Evolutionary conservation across 352 stramenopile genomes (phyloP).

Genomic region (Phytopythium chamaehyphon): DNA sequence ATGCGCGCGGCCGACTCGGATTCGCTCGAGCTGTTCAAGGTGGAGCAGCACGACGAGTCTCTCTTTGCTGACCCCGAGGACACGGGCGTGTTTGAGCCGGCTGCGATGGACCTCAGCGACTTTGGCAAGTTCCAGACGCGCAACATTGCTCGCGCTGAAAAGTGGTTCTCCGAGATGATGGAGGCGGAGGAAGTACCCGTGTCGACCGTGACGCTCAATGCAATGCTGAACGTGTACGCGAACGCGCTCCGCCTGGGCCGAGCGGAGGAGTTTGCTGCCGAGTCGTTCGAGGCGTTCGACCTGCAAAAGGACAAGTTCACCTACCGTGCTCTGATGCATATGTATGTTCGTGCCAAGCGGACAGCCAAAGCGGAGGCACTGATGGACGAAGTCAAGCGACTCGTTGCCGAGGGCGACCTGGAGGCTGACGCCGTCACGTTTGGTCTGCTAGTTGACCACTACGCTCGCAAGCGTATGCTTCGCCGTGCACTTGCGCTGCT

Average conservation of each 20-base stretch:
- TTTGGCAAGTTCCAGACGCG: constrained; percentile 70
- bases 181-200: constrained; percentile 27
- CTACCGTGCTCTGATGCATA: constrained; percentile 78
- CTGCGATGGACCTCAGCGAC: constrained; percentile 54
- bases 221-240: constrained; percentile 74
- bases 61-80: constrained; percentile 33
- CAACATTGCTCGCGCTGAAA: constrained; percentile 63
- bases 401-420: constrained; percentile 46
- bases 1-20: constrained; percentile 32
- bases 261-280: constrained; percentile 42
- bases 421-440: constrained; percentile 54
- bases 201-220: constrained; percentile 65
- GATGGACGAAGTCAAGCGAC: constrained; percentile 33
- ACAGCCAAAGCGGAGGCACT: constrained; percentile 48
- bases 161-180: constrained; percentile 62
- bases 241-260: constrained; percentile 63
- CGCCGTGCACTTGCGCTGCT: constrained; percentile 63
- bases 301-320: constrained; percentile 51
- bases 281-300: constrained; percentile 44
- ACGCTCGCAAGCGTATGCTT: constrained; percentile 57
- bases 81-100: constrained; percentile 39
- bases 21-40: constrained; percentile 16
- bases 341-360: constrained; percentile 69
- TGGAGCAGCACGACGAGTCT: constrained; percentile 19
- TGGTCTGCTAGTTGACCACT: constrained; percentile 71